phyloP scores from a whole-genome alignment of 148 eudicot species.

The Rhododendron kiyosumense region DNA sequence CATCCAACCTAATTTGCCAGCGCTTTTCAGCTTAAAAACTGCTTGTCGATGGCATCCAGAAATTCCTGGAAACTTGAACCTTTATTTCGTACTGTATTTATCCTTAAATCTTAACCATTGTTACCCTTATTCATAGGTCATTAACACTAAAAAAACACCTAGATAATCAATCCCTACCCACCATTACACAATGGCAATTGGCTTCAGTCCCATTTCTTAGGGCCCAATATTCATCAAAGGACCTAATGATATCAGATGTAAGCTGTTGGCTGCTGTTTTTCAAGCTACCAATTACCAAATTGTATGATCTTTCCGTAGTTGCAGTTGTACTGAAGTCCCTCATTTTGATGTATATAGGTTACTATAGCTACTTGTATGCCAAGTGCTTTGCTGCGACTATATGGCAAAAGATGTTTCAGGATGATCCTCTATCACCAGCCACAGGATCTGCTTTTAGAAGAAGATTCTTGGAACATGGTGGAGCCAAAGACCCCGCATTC shows the following conservation, averaged over 20 bases:
- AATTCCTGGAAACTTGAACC: neutral
- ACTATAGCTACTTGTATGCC: constrained; percentile 94
- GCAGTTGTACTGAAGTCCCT: neutral
- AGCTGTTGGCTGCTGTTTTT: neutral
- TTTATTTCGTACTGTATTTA: neutral
- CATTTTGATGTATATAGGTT: constrained; percentile 37
- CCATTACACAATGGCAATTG: neutral
- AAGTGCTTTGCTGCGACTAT: constrained; percentile 91
- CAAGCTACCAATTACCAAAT: neutral
- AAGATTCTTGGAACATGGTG: constrained; percentile 79
- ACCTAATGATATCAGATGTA: neutral
- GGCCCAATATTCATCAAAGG: neutral
- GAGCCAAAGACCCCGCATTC: constrained; percentile 74
- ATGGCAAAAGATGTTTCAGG: constrained; percentile 71
- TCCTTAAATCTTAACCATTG: neutral
- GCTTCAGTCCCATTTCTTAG: neutral
- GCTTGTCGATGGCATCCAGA: neutral
- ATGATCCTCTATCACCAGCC: constrained; percentile 74
- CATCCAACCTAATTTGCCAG: neutral
- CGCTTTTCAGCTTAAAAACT: neutral
- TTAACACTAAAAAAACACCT: neutral
- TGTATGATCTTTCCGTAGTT: neutral
- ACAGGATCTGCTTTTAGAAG: constrained; percentile 74
- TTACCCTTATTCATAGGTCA: neutral
- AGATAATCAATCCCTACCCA: neutral